Conservation (phyloP, 148 eudicot species). For the Rhododendron griersonianum region DNA sequence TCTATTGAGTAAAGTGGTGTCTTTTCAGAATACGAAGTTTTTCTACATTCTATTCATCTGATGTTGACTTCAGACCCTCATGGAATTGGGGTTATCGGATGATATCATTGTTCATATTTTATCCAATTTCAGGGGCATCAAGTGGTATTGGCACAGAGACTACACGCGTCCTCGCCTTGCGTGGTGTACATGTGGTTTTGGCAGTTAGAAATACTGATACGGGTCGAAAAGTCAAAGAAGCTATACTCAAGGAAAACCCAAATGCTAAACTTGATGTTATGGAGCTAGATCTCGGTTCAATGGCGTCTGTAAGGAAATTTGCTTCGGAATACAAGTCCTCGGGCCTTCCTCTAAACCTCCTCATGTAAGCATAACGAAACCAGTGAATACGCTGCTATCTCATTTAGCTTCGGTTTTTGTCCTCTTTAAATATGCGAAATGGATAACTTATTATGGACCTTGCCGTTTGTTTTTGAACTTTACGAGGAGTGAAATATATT, state of each 20-base stretch:
- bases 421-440: neutral
- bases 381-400: neutral
- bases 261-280: conserved; percentile 77
- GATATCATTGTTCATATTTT: neutral
- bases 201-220: conserved; percentile 20
- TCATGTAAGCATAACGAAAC: conserved; percentile 52
- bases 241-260: conserved; percentile 53
- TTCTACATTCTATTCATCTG: neutral
- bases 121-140: conserved; percentile 67
- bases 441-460: neutral
- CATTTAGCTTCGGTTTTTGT: neutral
- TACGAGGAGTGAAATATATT: neutral
- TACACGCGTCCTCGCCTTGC: neutral
- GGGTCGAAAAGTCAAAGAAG: conserved; percentile 57
- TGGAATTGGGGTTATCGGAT: neutral
- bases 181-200: neutral
- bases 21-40: neutral
- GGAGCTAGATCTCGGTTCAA: conserved; percentile 83
- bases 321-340: conserved; percentile 59
- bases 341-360: conserved; percentile 22
- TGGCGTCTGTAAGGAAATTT: conserved; percentile 71
- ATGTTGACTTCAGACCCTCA: neutral
- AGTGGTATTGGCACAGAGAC: conserved; percentile 40
- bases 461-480: neutral
- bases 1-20: neutral